Percentiles rank a stretch among this genome's conserved stretches.
These are phyloP conservation scores for Candida sanyaensis DNA, from an alignment of 1,139 yeast species.

Conservation along the genomic window DNA sequence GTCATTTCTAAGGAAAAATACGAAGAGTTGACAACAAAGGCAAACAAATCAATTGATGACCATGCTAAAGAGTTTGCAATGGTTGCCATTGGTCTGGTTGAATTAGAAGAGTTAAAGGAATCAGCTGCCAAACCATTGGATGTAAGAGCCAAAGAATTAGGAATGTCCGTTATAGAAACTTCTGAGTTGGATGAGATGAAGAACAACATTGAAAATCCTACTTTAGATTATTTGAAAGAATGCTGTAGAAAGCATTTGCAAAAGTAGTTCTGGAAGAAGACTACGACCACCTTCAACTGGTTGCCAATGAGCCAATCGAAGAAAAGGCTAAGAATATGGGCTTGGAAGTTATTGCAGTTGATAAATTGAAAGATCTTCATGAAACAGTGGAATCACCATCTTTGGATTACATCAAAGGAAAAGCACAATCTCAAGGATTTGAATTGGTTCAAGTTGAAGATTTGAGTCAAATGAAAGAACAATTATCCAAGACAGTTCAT, in stretches of 20 bases:
- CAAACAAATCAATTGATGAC: conserved; percentile 8
- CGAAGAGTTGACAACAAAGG: conserved; percentile 8
- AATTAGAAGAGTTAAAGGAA: conserved; percentile 14
- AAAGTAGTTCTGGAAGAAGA: conserved; percentile 13
- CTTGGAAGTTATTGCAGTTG: conserved; percentile 6
- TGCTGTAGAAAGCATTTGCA: conserved; percentile 15
- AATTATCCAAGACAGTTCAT: conserved; percentile 12
- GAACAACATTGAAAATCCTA: conserved; percentile 22
- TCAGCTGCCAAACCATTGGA: conserved; percentile 18
- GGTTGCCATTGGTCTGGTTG: conserved; percentile 11
- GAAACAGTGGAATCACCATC: conserved; percentile 19
- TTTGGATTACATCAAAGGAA: conserved; percentile 21
- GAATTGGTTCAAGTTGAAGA: conserved; percentile 16
- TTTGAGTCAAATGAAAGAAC: conserved; percentile 5
- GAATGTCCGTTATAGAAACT: conserved; percentile 11
- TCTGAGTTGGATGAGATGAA: conserved; percentile 17
- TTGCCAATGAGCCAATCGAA: conserved; percentile 12
- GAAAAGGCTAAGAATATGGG: conserved; percentile 15
- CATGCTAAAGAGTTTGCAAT: conserved; percentile 17
- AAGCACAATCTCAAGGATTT: conserved; percentile 12
- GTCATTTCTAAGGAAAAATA: conserved; percentile 3
- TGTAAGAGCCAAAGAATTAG: conserved; percentile 18
- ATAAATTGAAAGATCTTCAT: conserved; percentile 6
- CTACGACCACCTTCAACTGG: conserved; percentile 8
- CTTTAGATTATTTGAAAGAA: conserved; percentile 20